Conservation (phyloP, 73 alveolate genomes). For the Breviolum minutum region DNA sequence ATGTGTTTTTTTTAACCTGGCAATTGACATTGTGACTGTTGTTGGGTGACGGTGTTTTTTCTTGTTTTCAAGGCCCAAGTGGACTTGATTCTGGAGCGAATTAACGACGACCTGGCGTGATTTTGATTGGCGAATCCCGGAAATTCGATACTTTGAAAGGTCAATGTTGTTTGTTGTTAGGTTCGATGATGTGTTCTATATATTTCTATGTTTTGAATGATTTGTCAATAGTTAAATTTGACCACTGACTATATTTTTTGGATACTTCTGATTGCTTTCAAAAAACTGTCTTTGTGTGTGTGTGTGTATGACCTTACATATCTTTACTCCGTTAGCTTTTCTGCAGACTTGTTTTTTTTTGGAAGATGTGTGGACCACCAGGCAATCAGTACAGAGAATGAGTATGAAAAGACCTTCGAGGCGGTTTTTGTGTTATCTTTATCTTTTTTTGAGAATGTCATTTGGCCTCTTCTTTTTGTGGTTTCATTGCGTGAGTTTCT, state of each 20-base stretch:
- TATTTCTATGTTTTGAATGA: too few relatives aligned
- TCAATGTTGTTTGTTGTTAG: background rate
- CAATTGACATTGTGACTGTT: too few relatives aligned
- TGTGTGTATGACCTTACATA: too few relatives aligned
- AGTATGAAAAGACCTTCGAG: constrained; percentile 65
- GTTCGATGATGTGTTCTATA: background rate
- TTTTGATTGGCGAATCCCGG: too few relatives aligned
- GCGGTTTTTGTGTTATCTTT: background rate
- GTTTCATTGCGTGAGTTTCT: background rate
- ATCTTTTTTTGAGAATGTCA: too few relatives aligned
- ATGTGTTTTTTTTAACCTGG: background rate
- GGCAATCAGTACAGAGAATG: constrained; percentile 89
- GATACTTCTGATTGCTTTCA: too few relatives aligned
- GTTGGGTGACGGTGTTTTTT: background rate
- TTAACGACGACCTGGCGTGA: constrained; percentile 1
- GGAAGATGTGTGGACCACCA: background rate
- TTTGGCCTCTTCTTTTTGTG: background rate
- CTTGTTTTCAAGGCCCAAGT: constrained; percentile 66
- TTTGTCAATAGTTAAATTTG: too few relatives aligned
- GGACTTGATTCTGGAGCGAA: constrained; percentile 81
- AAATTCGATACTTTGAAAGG: background rate
- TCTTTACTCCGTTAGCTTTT: too few relatives aligned
- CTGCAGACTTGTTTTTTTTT: too few relatives aligned
- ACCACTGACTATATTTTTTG: too few relatives aligned
- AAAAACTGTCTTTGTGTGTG: too few relatives aligned